Conservation (phyloP, 2,329 filamentous ascomycete species). For the Aureobasidium namibiae region DNA sequence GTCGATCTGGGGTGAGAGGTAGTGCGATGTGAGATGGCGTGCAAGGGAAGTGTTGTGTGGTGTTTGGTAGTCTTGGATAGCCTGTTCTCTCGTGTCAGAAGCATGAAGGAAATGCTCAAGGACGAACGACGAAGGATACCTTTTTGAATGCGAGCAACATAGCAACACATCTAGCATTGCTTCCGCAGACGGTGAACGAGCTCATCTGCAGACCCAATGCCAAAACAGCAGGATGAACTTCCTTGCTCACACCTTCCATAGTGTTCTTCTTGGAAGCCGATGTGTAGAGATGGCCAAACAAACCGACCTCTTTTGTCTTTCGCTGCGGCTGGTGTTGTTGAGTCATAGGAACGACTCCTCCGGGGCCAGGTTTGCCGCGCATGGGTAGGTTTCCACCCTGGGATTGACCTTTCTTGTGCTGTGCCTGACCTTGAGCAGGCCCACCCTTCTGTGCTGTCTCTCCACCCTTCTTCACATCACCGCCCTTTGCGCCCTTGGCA, state of each 20-base stretch:
- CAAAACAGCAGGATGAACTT: conserved; percentile 79
- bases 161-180: conserved; percentile 76
- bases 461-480: conserved; percentile 24
- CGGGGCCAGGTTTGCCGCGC: conserved; percentile 14
- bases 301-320: conserved; percentile 55
- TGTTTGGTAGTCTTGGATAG: conserved; percentile 88
- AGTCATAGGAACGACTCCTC: conserved; percentile 12
- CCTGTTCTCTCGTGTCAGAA: conserved; percentile 39
- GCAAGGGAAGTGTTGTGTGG: conserved; percentile 77
- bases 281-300: conserved; percentile 66
- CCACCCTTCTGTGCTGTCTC: conserved; percentile 18
- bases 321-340: conserved; percentile 42
- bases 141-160: conserved; percentile 85
- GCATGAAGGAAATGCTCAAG: no score
- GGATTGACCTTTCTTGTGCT: conserved; percentile 17
- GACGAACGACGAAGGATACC: conserved; percentile 36
- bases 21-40: conserved; percentile 83
- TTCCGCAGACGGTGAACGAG: conserved; percentile 80
- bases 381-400: conserved; percentile 28
- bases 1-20: conserved; percentile 89
- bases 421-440: conserved; percentile 26
- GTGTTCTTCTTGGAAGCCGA: conserved; percentile 62
- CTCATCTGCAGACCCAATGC: conserved; percentile 85
- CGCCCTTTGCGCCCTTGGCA: conserved; percentile 24
- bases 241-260: conserved; percentile 54